phyloP scores from a whole-genome alignment of 169 alveolate genomes.

The Eimeria maxima region DNA sequence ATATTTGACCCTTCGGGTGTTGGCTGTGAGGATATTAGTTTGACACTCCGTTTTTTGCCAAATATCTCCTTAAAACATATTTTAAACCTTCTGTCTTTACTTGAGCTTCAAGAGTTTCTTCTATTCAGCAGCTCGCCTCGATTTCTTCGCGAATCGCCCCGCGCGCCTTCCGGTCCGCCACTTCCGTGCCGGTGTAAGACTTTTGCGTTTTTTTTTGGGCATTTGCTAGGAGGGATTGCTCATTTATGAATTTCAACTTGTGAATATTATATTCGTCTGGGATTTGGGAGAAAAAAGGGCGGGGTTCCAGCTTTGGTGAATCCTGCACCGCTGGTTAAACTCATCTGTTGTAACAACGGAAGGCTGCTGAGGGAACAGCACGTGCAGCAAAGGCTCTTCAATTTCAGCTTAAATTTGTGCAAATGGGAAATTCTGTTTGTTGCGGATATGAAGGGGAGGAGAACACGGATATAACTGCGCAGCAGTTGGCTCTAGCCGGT shows the following conservation, averaged over 20 bases:
- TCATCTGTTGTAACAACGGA: background rate
- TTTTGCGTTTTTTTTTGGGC: too few species aligned
- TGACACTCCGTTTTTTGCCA: too few species aligned
- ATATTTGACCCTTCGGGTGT: too few species aligned
- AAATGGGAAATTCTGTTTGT: constrained; percentile 69
- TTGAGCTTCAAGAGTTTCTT: background rate
- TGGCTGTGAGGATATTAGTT: background rate
- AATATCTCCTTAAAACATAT: background rate
- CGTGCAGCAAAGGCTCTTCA: background rate
- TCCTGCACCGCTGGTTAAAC: background rate
- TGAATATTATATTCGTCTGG: background rate
- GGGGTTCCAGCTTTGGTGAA: background rate
- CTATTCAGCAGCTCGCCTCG: background rate
- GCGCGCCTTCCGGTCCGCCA: background rate
- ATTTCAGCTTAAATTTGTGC: background rate
- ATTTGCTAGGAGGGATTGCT: background rate
- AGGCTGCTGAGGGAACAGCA: background rate
- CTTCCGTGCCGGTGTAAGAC: background rate
- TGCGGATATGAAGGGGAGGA: constrained; percentile 70
- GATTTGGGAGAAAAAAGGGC: background rate
- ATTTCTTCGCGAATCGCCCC: background rate
- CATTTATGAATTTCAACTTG: background rate
- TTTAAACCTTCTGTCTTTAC: background rate
- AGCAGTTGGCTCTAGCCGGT: constrained; percentile 38
- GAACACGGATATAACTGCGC: constrained; percentile 1